Percentiles rank a stretch among this genome's conserved stretches.
Conservation (phyloP, 23 red algal species). For the Gracilaria vermiculophylla region DNA sequence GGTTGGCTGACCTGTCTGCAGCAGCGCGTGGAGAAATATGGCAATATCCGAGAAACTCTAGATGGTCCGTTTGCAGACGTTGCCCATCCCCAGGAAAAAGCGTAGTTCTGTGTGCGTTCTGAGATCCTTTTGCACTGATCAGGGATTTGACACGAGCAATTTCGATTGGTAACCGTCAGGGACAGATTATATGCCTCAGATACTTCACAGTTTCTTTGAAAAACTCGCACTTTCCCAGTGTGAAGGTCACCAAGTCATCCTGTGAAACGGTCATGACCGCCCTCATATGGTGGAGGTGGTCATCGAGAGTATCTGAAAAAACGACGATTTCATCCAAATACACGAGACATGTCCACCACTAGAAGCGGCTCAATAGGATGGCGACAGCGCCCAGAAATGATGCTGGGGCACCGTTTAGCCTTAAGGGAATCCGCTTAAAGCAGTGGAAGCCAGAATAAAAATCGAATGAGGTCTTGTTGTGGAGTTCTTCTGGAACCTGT, state of each 20-base stretch:
- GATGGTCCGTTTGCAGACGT: background rate
- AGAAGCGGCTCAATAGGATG: no score
- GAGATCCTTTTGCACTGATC: background rate
- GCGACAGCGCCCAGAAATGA: no score
- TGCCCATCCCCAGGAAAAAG: background rate
- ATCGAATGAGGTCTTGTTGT: background rate
- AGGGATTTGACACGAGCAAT: background rate
- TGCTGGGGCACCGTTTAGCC: background rate
- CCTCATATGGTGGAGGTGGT: background rate
- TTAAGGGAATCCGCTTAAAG: background rate
- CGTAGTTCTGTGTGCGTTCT: background rate
- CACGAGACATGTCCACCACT: no score
- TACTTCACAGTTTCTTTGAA: background rate
- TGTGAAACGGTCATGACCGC: background rate
- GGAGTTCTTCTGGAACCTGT: background rate
- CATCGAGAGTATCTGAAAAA: background rate
- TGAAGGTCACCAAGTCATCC: background rate
- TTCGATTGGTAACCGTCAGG: background rate
- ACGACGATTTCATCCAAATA: no score
- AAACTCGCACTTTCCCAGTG: background rate
- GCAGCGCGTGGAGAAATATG: background rate
- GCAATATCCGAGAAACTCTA: background rate
- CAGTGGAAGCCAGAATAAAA: background rate
- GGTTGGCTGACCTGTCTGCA: background rate
- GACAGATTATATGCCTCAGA: background rate